These are phyloP conservation scores for Dendrothele bispora DNA, from an alignment of 768 basidiomycete genomes.

Conservation along the genomic window DNA sequence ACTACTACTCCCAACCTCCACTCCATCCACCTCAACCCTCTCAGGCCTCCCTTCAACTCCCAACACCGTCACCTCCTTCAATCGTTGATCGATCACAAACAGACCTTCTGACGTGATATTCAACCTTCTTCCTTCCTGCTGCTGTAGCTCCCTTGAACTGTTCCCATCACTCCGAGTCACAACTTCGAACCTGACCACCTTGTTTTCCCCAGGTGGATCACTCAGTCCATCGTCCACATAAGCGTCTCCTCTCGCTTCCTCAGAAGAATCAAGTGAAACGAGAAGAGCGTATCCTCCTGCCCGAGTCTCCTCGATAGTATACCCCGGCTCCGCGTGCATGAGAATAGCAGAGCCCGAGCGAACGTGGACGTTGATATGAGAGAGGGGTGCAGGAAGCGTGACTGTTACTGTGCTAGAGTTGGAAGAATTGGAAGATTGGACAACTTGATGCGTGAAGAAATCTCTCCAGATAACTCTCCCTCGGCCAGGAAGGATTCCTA, in stretches of 20 bases:
- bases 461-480: constrained; percentile 64
- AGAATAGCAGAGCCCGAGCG: constrained; percentile 71
- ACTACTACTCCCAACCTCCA: no score
- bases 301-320: constrained; percentile 68
- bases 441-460: constrained; percentile 75
- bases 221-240: constrained; percentile 74
- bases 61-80: constrained; percentile 57
- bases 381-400: constrained; percentile 64
- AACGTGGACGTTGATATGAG: constrained; percentile 76
- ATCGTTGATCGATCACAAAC: constrained; percentile 45
- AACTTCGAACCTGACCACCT: constrained; percentile 50
- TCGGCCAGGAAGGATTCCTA: constrained; percentile 67
- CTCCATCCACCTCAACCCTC: constrained; percentile 38
- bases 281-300: constrained; percentile 62
- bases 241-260: constrained; percentile 55
- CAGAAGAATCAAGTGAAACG: constrained; percentile 48
- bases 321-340: constrained; percentile 61
- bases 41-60: constrained; percentile 46
- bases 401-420: no score
- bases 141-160: no score
- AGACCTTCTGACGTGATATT: constrained; percentile 34
- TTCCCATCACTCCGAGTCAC: no score
- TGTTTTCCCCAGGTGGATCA: constrained; percentile 54
- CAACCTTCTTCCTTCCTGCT: no score
- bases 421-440: no score